Evolutionary conservation across 2,329 filamentous ascomycete species (phyloP).

Genomic region (Paraphaeosphaeria minitans): DNA sequence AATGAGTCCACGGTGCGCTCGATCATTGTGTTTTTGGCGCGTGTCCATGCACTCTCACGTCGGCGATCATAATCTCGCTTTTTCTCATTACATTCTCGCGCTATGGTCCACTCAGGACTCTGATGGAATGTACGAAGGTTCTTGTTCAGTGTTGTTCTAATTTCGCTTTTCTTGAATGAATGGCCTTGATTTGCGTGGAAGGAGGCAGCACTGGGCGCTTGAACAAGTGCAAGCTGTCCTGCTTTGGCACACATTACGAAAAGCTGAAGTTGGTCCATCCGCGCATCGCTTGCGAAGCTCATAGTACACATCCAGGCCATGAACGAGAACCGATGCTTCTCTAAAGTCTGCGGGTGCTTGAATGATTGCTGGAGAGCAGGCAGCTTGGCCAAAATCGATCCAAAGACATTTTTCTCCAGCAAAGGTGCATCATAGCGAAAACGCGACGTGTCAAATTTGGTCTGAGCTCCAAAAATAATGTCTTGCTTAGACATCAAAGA

Average conservation of each 20-base stretch:
- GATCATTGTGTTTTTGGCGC: constrained; percentile 12
- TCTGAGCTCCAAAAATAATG: constrained; percentile 10
- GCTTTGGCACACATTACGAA: constrained; percentile 24
- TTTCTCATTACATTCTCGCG: not conserved
- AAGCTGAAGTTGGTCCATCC: constrained; percentile 28
- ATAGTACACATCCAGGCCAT: constrained; percentile 32
- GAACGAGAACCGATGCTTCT: constrained; percentile 22
- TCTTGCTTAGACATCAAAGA: not conserved
- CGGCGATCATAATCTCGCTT: constrained; percentile 8
- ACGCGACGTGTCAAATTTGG: not conserved
- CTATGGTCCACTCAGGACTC: not conserved
- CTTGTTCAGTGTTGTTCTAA: not conserved
- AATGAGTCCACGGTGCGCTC: constrained; percentile 17
- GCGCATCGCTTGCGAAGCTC: constrained; percentile 24
- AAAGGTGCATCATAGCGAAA: constrained; percentile 30
- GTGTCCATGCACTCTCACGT: constrained; percentile 10
- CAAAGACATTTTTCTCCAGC: constrained; percentile 15
- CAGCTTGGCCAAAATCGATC: constrained; percentile 2
- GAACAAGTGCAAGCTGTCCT: constrained; percentile 11
- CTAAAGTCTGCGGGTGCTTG: constrained; percentile 21
- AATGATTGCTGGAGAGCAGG: constrained; percentile 10
- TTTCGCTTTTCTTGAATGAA: not conserved
- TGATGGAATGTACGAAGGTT: not conserved
- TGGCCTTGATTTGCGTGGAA: not conserved
- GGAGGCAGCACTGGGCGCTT: constrained; percentile 11